Evolutionary conservation across 2,329 filamentous ascomycete species (phyloP), one percentile per base, ranked within the genome.

Genomic region (Cyanodermella asteris): DNA sequence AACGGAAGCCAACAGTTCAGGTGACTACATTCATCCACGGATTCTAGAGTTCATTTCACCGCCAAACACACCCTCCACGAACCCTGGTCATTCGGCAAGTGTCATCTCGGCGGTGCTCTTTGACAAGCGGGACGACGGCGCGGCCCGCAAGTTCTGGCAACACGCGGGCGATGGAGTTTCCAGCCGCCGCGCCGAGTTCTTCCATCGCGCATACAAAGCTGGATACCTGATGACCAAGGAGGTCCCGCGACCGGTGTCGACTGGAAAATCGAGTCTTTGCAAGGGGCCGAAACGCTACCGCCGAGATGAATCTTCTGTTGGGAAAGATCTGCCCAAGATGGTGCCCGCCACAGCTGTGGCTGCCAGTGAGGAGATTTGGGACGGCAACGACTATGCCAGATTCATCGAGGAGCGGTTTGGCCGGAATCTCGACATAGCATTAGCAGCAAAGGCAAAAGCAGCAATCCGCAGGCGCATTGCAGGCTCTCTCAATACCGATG

Each of bases 111-210:
- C 69, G 13, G 69, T 91, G 3, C 43, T 94, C 20, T 80, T 73
- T 37, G 65, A 71, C 1, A 55, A 61, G 22, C 63, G 69, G 8
- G 51, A 67, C 11, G 82, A 72, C 38, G 51, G 65, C 4, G 48
- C 75, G 30, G 77, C 80, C n/a, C 94, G 93, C 47, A 66, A 81
- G 39, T 93, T 91, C 41, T 97, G 87, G 87, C 87, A 94, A 46
- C 87, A 97, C 46, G 75, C 77, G 1, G 87, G 87, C 12, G 82
- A 91, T 32, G 87, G 87, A 10, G 61, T 91, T 9, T 93, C 82
- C 1, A 93, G 82, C 44, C 71, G 87, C 24, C 67, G 81, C 20
- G 82, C 80, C 17, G 84, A 93, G 43, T 93, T 91, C 46, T 91
- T 77, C 42, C 68, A 81, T 31, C 57, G 62, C 20, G 60, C 84